Evolutionary conservation across 371 early-diverging fungal species (phyloP).

Genomic region (Apophysomyces sp.): DNA sequence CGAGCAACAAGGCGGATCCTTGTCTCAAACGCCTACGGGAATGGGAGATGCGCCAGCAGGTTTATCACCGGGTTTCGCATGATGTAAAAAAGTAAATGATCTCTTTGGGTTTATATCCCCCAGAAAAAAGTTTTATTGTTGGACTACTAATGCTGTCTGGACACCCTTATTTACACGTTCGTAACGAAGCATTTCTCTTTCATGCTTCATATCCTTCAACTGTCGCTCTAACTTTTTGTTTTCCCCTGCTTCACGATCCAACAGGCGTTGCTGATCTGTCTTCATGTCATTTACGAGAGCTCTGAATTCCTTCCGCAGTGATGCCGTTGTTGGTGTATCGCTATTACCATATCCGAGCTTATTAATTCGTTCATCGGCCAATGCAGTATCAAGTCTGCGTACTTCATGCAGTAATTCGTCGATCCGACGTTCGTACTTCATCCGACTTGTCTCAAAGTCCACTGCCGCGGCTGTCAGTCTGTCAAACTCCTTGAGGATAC

Average conservation of each 20-base stretch:
- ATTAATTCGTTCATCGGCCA: slow-evolving; percentile 40
- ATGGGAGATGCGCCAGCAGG: neutral
- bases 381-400: slow-evolving; percentile 29
- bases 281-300: slow-evolving; percentile 57
- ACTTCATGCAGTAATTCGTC: slow-evolving; percentile 30
- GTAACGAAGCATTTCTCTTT: slow-evolving; percentile 49
- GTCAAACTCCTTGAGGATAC: slow-evolving; percentile 57
- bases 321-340: slow-evolving; percentile 51
- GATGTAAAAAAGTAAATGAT: neutral
- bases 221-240: slow-evolving; percentile 47
- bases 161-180: slow-evolving; percentile 51
- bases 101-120: too few species aligned
- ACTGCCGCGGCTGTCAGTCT: slow-evolving; percentile 52
- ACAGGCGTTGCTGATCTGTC: slow-evolving; percentile 51
- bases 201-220: slow-evolving; percentile 56
- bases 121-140: neutral
- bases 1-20: slow-evolving; percentile 10
- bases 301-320: slow-evolving; percentile 61
- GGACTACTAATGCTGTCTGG: slow-evolving; percentile 28
- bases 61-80: neutral
- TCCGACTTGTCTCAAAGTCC: slow-evolving; percentile 52
- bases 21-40: slow-evolving; percentile 4
- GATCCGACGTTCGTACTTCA: slow-evolving; percentile 45
- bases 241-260: slow-evolving; percentile 57
- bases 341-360: slow-evolving; percentile 18